Evolutionary conservation across 768 basidiomycete species (phyloP).

Genomic region (Lactifluus rugatus): DNA sequence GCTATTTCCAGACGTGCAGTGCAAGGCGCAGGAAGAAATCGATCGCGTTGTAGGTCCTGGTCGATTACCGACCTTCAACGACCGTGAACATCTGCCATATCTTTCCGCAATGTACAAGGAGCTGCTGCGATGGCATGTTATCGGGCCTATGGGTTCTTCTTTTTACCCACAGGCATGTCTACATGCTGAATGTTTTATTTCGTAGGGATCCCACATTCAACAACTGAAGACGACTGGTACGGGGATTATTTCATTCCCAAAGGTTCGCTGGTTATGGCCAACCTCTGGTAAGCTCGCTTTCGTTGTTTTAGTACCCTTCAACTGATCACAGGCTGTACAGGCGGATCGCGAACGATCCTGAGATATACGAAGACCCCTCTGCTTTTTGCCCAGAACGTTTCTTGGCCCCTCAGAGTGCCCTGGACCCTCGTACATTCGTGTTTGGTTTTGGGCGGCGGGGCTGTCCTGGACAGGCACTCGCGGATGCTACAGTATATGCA

Average conservation of each 20-base stretch:
- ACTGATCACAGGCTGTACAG: neutral
- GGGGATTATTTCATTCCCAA: slow-evolving; percentile 21
- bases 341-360: slow-evolving; percentile 8
- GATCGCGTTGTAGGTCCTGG: slow-evolving; percentile 19
- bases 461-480: slow-evolving; percentile 5
- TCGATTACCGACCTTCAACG: slow-evolving; percentile 19
- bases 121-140: slow-evolving; percentile 21
- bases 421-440: slow-evolving; percentile 11
- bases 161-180: neutral
- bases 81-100: slow-evolving; percentile 21
- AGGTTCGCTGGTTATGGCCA: slow-evolving; percentile 18
- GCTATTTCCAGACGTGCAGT: slow-evolving; percentile 21
- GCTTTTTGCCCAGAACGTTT: slow-evolving; percentile 19
- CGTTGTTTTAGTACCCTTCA: neutral
- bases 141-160: slow-evolving; percentile 16
- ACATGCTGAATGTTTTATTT: neutral
- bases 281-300: slow-evolving; percentile 18
- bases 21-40: slow-evolving; percentile 22
- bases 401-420: neutral
- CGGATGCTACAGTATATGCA: neutral
- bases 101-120: slow-evolving; percentile 22
- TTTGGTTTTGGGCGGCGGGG: slow-evolving; percentile 16
- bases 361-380: slow-evolving; percentile 13
- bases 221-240: slow-evolving; percentile 19
- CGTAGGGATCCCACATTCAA: slow-evolving; percentile 4